Evolutionary conservation across 305 asterid species (phyloP).

Genomic region (Fraxinus floribunda): DNA sequence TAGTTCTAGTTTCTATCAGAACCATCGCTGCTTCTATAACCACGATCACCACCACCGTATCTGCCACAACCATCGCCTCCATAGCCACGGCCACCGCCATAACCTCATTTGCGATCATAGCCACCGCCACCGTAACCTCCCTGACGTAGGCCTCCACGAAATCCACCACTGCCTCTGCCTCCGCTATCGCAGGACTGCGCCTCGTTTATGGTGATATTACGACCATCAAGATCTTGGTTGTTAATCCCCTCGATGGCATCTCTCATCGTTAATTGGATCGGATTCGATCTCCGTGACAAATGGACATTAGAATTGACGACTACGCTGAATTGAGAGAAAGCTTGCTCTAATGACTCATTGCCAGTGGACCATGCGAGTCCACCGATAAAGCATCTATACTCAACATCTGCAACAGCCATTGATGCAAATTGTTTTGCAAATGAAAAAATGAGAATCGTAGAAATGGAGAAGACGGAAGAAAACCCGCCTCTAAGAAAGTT

Average conservation of each 20-base stretch:
- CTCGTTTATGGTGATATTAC: conserved; percentile 66
- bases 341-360: conserved; percentile 42
- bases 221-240: conserved; percentile 62
- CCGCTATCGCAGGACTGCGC: conserved; percentile 63
- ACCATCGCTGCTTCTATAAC: conserved; percentile 27
- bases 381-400: conserved; percentile 71
- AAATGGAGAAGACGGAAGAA: background rate
- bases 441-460: background rate
- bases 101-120: conserved; percentile 1
- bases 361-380: conserved; percentile 80
- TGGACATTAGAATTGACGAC: background rate
- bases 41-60: conserved; percentile 24
- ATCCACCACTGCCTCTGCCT: conserved; percentile 27
- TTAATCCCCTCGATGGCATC: conserved; percentile 62
- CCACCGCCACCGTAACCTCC: conserved; percentile 28
- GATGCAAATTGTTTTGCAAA: background rate
- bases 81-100: conserved; percentile 24
- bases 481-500: too few relatives aligned
- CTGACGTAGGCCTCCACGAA: conserved; percentile 27
- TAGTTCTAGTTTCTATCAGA: conserved; percentile 48
- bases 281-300: background rate
- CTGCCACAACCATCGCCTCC: conserved; percentile 20
- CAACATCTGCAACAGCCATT: conserved; percentile 57
- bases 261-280: conserved; percentile 44
- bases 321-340: background rate